These are phyloP conservation scores for Penicillium pancosmium DNA, from an alignment of 495 filamentous ascomycete genomes.

Conservation along the genomic window DNA sequence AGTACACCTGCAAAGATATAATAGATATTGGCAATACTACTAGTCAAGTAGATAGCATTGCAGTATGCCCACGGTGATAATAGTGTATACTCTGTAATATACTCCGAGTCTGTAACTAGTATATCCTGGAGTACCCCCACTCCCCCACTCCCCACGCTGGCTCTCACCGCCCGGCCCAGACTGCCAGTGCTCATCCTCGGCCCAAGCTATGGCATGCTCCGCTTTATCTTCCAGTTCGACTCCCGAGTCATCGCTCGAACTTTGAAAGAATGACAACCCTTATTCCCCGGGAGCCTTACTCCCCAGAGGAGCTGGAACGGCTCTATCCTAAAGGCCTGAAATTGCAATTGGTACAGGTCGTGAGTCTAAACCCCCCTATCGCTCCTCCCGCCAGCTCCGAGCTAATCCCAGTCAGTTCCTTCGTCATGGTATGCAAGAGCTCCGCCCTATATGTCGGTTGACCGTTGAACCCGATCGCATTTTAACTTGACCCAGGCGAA, in stretches of 20 bases:
- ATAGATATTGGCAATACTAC: too few relatives aligned
- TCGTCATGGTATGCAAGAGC: constrained; percentile 66
- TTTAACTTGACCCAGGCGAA: constrained; percentile 57
- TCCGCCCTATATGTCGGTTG: constrained; percentile 6
- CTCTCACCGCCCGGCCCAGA: constrained; percentile 18
- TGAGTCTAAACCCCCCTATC: constrained; percentile 37
- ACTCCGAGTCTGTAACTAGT: too few relatives aligned
- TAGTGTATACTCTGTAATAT: too few relatives aligned
- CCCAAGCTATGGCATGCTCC: constrained; percentile 1
- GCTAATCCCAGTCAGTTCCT: constrained; percentile 58
- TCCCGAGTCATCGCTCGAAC: constrained; percentile 12
- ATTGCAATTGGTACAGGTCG: constrained; percentile 87
- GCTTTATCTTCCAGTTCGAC: constrained; percentile 6
- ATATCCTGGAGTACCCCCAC: neutral
- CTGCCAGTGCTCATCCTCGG: constrained; percentile 5
- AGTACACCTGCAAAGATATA: too few relatives aligned
- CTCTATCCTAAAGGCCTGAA: constrained; percentile 82
- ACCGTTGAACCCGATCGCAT: constrained; percentile 1
- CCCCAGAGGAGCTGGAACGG: constrained; percentile 72
- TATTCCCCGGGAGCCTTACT: constrained; percentile 73
- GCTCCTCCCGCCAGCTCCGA: neutral
- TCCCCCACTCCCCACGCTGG: neutral
- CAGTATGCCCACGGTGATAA: too few relatives aligned
- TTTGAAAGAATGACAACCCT: constrained; percentile 70
- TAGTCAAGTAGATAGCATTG: too few relatives aligned